phyloP scores from a whole-genome alignment of 805 yeast species.

The Starmerella apis region DNA sequence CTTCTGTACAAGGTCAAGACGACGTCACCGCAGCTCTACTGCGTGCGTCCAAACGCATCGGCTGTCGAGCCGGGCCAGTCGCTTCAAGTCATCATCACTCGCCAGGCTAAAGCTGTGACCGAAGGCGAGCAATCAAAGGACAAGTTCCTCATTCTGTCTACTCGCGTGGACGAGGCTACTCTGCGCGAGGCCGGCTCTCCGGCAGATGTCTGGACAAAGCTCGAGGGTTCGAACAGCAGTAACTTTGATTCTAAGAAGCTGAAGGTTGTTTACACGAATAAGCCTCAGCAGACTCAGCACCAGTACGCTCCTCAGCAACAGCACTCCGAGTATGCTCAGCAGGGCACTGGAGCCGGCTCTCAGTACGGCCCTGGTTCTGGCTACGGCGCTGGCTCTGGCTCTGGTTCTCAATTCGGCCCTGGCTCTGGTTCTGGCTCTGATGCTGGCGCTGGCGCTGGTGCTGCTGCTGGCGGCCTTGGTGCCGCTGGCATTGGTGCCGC shows the following conservation, averaged over 20 bases:
- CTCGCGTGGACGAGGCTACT: constrained; percentile 55
- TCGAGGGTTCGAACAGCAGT: constrained; percentile 44
- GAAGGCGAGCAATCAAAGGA: constrained; percentile 73
- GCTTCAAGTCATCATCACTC: constrained; percentile 63
- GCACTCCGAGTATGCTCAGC: background rate
- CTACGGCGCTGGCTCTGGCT: constrained; percentile 11
- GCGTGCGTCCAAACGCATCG: constrained; percentile 93
- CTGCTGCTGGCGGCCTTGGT: constrained; percentile 10
- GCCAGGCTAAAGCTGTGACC: constrained; percentile 75
- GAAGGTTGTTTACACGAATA: constrained; percentile 37
- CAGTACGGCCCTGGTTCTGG: constrained; percentile 9
- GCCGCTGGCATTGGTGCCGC: constrained; percentile 21
- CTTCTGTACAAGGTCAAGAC: constrained; percentile 94
- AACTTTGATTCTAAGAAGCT: constrained; percentile 53
- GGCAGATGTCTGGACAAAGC: constrained; percentile 62
- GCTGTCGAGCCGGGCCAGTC: constrained; percentile 63
- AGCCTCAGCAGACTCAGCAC: background rate
- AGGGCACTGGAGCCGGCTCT: too few relatives aligned
- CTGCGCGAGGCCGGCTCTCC: constrained; percentile 39
- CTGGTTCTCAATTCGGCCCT: constrained; percentile 14
- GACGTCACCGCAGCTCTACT: constrained; percentile 89
- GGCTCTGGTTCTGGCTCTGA: constrained; percentile 11
- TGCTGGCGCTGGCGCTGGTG: constrained; percentile 11
- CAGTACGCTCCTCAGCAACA: background rate
- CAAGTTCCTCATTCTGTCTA: constrained; percentile 79